Conservation (phyloP, 164 flowering plant species). For the Euptelea pleiosperma region DNA sequence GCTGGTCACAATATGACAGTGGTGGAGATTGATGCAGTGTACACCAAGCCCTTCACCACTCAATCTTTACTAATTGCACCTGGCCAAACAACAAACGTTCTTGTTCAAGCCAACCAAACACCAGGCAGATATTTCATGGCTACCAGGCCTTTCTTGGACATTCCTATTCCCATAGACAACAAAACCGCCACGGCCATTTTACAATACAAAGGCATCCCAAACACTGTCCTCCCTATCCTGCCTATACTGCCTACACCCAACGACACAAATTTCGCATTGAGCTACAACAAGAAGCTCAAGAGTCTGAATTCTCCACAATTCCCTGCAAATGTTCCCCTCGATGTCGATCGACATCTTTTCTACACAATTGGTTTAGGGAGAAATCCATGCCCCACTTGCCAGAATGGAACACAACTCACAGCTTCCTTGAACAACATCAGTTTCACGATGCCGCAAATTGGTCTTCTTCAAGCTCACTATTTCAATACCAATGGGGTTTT, state of each 20-base stretch:
- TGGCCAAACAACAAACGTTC: conserved; percentile 55
- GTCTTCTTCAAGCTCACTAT: conserved; percentile 49
- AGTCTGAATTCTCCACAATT: conserved; percentile 41
- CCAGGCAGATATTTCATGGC: conserved; percentile 52
- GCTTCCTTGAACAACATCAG: conserved; percentile 52
- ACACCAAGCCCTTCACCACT: conserved; percentile 47
- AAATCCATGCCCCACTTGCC: conserved; percentile 39
- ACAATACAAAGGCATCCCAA: conserved; percentile 45
- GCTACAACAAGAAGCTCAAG: conserved; percentile 29
- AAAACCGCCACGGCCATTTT: conserved; percentile 50
- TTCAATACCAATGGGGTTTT: conserved; percentile 39
- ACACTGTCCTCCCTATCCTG: conserved; percentile 33
- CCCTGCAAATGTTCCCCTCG: conserved; percentile 45
- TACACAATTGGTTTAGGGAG: conserved; percentile 44
- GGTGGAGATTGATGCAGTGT: conserved; percentile 59
- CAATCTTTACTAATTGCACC: conserved; percentile 43
- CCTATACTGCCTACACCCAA: conserved; percentile 37
- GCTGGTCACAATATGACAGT: conserved; percentile 54
- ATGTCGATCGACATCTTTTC: conserved; percentile 42
- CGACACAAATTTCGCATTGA: conserved; percentile 34
- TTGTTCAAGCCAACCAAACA: conserved; percentile 29
- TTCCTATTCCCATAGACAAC: conserved; percentile 40
- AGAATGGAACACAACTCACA: conserved; percentile 33
- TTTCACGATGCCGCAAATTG: conserved; percentile 43
- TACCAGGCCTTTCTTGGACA: conserved; percentile 40